Evolutionary conservation across 2,329 filamentous ascomycete species (phyloP).

Genomic region (Colletotrichum sp.): DNA sequence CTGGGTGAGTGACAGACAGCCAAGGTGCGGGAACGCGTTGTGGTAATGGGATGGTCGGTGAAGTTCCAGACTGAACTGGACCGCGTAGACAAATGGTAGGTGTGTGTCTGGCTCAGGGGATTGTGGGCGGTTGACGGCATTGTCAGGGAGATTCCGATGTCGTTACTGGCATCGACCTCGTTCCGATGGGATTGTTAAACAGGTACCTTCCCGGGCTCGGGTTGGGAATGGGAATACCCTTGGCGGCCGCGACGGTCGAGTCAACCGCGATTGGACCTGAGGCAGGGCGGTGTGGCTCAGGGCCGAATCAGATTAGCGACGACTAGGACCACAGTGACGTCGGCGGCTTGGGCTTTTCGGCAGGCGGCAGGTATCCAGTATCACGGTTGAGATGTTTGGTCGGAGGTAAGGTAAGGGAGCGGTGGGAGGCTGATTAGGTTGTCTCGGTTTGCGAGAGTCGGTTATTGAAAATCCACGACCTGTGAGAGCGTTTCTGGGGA

Average conservation of each 20-base stretch:
- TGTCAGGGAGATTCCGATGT: background rate
- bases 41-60: background rate
- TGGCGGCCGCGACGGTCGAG: background rate
- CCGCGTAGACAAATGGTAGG: background rate
- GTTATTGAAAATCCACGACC: background rate
- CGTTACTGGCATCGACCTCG: conserved; percentile 11
- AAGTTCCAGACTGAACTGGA: conserved; percentile 7
- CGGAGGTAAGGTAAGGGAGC: background rate
- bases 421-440: background rate
- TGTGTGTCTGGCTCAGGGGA: background rate
- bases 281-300: conserved; percentile 2
- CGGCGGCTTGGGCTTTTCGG: conserved; percentile 8
- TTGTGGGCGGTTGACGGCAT: background rate
- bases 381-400: background rate
- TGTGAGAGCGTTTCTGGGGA: conserved; percentile 1
- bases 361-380: background rate
- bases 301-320: conserved; percentile 1
- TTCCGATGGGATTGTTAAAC: background rate
- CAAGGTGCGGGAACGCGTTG: background rate
- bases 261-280: background rate
- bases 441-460: background rate
- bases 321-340: conserved; percentile 7
- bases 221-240: background rate
- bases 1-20: background rate
- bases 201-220: background rate